A percentile compares a stretch with the other conserved stretches of the same genome.
Conservation (phyloP, 2,329 filamentous ascomycete genomes). For the Venturiaceae sp. region DNA sequence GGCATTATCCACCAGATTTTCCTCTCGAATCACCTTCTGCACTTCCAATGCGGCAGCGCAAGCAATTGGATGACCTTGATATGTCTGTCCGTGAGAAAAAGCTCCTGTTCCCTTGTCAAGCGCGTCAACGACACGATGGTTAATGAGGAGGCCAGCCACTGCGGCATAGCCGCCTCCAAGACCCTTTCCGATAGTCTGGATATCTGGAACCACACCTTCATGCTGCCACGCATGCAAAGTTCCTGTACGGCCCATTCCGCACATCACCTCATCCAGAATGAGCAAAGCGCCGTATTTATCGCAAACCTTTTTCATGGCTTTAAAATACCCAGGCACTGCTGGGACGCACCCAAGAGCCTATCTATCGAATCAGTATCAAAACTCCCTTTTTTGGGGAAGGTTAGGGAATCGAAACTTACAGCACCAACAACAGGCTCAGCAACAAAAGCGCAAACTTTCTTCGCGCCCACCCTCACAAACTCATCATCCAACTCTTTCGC, state of each 20-base stretch:
- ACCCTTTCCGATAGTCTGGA: conserved; percentile 58
- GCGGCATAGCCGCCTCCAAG: conserved; percentile 55
- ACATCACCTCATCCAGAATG: conserved; percentile 75
- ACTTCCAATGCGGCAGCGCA: conserved; percentile 56
- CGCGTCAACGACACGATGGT: conserved; percentile 38
- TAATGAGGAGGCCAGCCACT: conserved; percentile 50
- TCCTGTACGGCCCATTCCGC: conserved; percentile 51
- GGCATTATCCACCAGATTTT: conserved; percentile 51
- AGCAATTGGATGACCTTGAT: conserved; percentile 50
- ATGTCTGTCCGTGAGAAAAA: conserved; percentile 54
- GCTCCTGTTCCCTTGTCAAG: conserved; percentile 34
- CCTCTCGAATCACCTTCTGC: conserved; percentile 46
- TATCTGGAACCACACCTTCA: conserved; percentile 49
- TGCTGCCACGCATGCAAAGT: conserved; percentile 54
- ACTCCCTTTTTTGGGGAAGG: background rate
- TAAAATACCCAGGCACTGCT: conserved; percentile 57
- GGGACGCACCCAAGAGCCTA: conserved; percentile 60
- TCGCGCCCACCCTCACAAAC: conserved; percentile 53
- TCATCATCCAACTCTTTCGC: conserved; percentile 57
- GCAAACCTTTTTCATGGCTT: conserved; percentile 58
- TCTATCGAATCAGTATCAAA: background rate
- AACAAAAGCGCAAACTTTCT: conserved; percentile 61
- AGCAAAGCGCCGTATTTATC: conserved; percentile 61
- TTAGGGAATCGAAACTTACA: conserved; percentile 37
- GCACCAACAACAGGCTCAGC: conserved; percentile 65